Evolutionary conservation across 2,329 filamentous ascomycete species (phyloP), one percentile per base, ranked within the genome.

Genomic region (Arthrobotrys conoides): DNA sequence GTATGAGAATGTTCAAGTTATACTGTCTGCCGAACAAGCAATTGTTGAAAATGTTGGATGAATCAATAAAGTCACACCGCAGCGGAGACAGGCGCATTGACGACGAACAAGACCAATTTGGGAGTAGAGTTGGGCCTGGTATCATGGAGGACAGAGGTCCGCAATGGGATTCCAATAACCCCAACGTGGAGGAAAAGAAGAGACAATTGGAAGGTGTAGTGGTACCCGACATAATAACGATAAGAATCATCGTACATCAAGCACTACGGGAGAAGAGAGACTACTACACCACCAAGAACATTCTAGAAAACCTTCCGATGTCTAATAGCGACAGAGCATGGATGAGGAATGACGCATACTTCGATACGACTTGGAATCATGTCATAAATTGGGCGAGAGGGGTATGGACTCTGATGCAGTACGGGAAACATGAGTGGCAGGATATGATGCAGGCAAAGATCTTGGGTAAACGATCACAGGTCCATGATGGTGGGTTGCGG

Each of bases 1-100:
- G 75, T 2, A 78, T 78, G 75, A 55, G 75, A 20, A 78, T 78
- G 75, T 78, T 72, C 44, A 71, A 78, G 24, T 22, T 72, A n/a
- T 78, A 78, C 38, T 78, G 75, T 55, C 38, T 78, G 22, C 63
- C 75, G 16, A 44, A 71, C 16, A 68, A 55, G 18, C n/a, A 64
- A 30, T 36, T 78, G 16, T 30, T 72, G 1, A 72, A 65, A 20
- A 41, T 64, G 44, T 8, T 69, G 36, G 68, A 78, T 30, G 46
- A 72, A 22, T 78, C 75, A 8, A 44, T 68, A 10, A 71, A 78
- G 33, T 78, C 75, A 1, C 75, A 78, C 18, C 68, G 75, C 4
- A 78, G 75, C 27, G 75, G 75, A 27, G 75, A 78, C 27, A 30
- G 75, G 6, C 48, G 64, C 18, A 33, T 71, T 6, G 75, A 78